phyloP scores from a whole-genome alignment of 495 filamentous ascomycete genomes.

The Penicillium antarcticum region DNA sequence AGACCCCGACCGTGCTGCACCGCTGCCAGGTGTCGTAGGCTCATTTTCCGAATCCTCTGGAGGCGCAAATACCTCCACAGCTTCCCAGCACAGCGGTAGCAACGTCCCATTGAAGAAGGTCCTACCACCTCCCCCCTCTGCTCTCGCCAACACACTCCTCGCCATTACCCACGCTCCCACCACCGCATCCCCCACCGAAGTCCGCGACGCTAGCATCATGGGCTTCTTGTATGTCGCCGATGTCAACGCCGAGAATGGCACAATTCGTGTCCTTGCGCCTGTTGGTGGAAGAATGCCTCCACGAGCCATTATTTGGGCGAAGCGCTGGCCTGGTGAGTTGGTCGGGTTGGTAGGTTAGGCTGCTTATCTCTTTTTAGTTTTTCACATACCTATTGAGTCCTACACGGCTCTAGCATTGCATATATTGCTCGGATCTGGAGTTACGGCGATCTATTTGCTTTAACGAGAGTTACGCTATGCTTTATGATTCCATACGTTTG shows the following conservation, averaged over 20 bases:
- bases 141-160: constrained; percentile 60
- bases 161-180: constrained; percentile 73
- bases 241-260: constrained; percentile 80
- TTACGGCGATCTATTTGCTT: not conserved
- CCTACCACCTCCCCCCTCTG: constrained; percentile 28
- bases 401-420: not conserved
- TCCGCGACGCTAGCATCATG: constrained; percentile 82
- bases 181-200: constrained; percentile 62
- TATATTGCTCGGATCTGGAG: not conserved
- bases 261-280: constrained; percentile 77
- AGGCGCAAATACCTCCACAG: not conserved
- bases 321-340: constrained; percentile 49
- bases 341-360: constrained; percentile 45
- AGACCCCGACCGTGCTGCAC: constrained; percentile 18
- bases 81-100: constrained; percentile 4
- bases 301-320: constrained; percentile 69
- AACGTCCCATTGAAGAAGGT: constrained; percentile 38
- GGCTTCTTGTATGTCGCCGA: constrained; percentile 90
- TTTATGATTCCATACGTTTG: not conserved
- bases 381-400: not conserved
- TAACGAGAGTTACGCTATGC: not conserved
- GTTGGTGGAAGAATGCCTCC: constrained; percentile 74
- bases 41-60: constrained; percentile 12
- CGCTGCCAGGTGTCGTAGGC: constrained; percentile 23
- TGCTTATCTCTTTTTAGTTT: not conserved